Conservation (phyloP, 306 rosid species). For the Ormosia emarginata region DNA sequence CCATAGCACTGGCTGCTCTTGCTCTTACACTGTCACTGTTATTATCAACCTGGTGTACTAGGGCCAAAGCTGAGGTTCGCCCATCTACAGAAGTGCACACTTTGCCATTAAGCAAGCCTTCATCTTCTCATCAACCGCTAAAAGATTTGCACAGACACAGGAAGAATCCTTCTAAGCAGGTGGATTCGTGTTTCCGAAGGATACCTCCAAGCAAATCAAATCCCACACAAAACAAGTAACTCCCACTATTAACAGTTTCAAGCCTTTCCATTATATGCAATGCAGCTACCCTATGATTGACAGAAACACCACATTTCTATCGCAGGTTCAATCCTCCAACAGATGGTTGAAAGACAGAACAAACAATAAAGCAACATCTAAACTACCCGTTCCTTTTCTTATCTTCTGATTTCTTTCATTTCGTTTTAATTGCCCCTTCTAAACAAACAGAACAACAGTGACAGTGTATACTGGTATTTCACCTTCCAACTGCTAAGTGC, state of each 20-base stretch:
- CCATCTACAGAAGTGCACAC: slow-evolving; percentile 22
- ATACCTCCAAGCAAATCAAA: slow-evolving; percentile 65
- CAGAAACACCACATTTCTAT: slow-evolving; percentile 25
- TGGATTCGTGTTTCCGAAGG: slow-evolving; percentile 44
- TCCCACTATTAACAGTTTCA: slow-evolving; percentile 21
- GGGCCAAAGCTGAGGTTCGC: slow-evolving; percentile 27
- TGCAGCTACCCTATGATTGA: slow-evolving; percentile 24
- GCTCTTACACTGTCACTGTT: slow-evolving; percentile 42
- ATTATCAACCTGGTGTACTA: slow-evolving; percentile 28
- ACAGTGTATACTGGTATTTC: slow-evolving; percentile 6
- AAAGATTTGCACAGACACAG: slow-evolving; percentile 31
- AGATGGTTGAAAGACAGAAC: slow-evolving; percentile 32
- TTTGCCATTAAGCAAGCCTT: slow-evolving; percentile 24
- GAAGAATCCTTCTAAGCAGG: slow-evolving; percentile 43
- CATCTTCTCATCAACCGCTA: slow-evolving; percentile 35
- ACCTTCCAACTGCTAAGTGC: neutral
- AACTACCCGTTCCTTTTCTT: neutral
- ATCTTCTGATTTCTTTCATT: slow-evolving; percentile 1
- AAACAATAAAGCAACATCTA: slow-evolving; percentile 9
- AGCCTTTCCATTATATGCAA: slow-evolving; percentile 17
- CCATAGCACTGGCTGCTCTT: slow-evolving; percentile 48
- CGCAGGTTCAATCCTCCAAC: slow-evolving; percentile 54
- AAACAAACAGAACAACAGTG: neutral
- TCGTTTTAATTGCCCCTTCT: neutral
- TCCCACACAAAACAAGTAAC: slow-evolving; percentile 71